Evolutionary conservation across 371 early-diverging fungal species (phyloP).

Genomic region (Haplosporangium sp.): DNA sequence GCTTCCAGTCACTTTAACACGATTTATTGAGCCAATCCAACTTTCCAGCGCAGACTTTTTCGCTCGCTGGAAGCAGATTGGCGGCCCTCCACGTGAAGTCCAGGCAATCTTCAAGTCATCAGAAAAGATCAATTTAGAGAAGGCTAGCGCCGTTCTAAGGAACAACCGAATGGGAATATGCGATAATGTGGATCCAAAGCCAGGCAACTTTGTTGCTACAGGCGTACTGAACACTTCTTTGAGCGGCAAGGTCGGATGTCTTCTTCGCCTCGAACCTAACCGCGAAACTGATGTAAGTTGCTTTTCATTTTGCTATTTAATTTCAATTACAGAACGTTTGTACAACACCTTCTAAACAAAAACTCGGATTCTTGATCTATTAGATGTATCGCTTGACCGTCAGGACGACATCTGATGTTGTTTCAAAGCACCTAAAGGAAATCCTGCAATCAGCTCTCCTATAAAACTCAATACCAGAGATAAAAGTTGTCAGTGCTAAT

Average conservation of each 20-base stretch:
- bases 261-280: slow-evolving; percentile 92
- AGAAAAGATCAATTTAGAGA: slow-evolving; percentile 64
- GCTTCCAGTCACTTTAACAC: slow-evolving; percentile 84
- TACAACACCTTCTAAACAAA: neutral
- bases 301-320: slow-evolving; percentile 3
- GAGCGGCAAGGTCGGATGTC: slow-evolving; percentile 92
- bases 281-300: slow-evolving; percentile 84
- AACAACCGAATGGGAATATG: slow-evolving; percentile 81
- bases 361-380: neutral
- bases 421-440: slow-evolving; percentile 68
- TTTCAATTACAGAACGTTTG: neutral
- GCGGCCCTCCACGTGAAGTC: slow-evolving; percentile 83
- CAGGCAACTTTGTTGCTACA: slow-evolving; percentile 89
- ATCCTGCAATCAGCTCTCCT: slow-evolving; percentile 40
- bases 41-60: slow-evolving; percentile 90
- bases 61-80: slow-evolving; percentile 95
- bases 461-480: neutral
- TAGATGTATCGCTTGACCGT: slow-evolving; percentile 94
- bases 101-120: slow-evolving; percentile 78
- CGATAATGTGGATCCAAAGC: slow-evolving; percentile 89
- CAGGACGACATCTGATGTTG: slow-evolving; percentile 87
- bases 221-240: slow-evolving; percentile 82
- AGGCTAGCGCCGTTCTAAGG: slow-evolving; percentile 63
- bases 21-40: slow-evolving; percentile 89
- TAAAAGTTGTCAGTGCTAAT: neutral